A percentile compares a stretch with the other conserved stretches of the same genome.
Evolutionary conservation across 805 yeast genomes (phyloP).

Genomic region (Candida tibetensis): DNA sequence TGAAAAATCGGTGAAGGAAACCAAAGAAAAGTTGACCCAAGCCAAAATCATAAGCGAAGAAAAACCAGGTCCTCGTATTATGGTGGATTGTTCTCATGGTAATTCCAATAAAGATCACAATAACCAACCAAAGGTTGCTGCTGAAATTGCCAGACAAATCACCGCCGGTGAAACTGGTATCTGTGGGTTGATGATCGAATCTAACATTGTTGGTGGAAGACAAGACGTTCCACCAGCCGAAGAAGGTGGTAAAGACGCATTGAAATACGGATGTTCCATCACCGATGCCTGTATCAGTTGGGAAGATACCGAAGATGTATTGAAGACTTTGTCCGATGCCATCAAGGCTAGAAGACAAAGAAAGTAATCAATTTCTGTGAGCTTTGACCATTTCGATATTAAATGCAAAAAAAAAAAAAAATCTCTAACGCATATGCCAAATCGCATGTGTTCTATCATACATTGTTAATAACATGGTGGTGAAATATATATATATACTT

Average conservation of each 20-base stretch:
- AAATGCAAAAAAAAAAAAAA: too few relatives aligned
- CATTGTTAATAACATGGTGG: too few relatives aligned
- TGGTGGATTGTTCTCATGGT: constrained; percentile 98
- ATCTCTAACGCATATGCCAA: too few relatives aligned
- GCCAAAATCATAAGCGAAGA: constrained; percentile 46
- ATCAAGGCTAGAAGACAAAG: constrained; percentile 68
- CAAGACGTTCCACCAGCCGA: constrained; percentile 77
- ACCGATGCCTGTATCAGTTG: constrained; percentile 98
- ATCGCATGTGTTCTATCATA: too few relatives aligned
- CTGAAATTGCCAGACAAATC: constrained; percentile 74
- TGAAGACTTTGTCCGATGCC: constrained; percentile 71
- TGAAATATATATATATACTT: too few relatives aligned
- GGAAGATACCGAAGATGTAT: constrained; percentile 75
- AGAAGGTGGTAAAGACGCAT: constrained; percentile 63
- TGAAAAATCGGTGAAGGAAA: constrained; percentile 63
- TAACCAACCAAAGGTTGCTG: constrained; percentile 90
- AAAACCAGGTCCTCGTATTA: constrained; percentile 61
- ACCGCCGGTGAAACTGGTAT: constrained; percentile 68
- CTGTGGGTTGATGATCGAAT: constrained; percentile 96
- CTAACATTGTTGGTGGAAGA: constrained; percentile 87
- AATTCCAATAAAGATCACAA: constrained; percentile 87
- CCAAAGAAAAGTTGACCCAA: constrained; percentile 57
- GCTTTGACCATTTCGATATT: too few relatives aligned
- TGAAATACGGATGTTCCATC: constrained; percentile 90
- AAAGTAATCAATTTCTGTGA: too few relatives aligned